Evolutionary conservation across 2,329 filamentous ascomycete genomes (phyloP).

Genomic region (Penicillium sp.): DNA sequence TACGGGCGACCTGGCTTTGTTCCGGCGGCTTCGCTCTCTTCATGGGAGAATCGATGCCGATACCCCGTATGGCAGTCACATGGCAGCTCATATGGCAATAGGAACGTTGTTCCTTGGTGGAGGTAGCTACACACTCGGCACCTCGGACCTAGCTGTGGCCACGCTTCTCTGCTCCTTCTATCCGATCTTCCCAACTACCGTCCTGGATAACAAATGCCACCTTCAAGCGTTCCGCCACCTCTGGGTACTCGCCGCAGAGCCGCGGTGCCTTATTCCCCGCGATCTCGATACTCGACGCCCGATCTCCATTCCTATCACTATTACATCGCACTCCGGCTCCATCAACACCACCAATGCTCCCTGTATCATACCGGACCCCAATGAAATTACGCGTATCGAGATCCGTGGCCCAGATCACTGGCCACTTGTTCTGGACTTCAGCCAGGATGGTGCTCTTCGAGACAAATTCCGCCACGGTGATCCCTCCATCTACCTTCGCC

Average conservation of each 20-base stretch:
- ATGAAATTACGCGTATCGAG: conserved; percentile 38
- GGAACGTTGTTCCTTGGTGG: conserved; percentile 89
- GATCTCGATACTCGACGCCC: conserved; percentile 83
- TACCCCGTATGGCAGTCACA: conserved; percentile 87
- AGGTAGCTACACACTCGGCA: conserved; percentile 88
- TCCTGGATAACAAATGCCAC: conserved; percentile 92
- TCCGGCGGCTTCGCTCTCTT: conserved; percentile 80
- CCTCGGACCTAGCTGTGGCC: conserved; percentile 81
- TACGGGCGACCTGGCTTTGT: conserved; percentile 81
- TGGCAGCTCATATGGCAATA: conserved; percentile 89
- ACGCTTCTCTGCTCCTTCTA: conserved; percentile 90
- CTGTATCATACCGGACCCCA: conserved; percentile 54
- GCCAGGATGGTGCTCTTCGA: conserved; percentile 60
- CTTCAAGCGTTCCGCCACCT: conserved; percentile 95
- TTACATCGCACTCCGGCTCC: conserved; percentile 56
- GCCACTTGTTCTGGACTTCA: conserved; percentile 77
- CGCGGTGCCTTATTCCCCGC: conserved; percentile 82
- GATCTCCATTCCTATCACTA: conserved; percentile 68
- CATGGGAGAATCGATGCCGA: conserved; percentile 84
- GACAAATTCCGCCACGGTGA: conserved; percentile 62
- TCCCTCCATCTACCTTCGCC: conserved; percentile 73
- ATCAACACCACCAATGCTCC: conserved; percentile 49
- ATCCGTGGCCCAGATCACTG: conserved; percentile 65
- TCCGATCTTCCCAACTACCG: conserved; percentile 81
- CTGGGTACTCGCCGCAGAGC: conserved; percentile 91